phyloP scores from a whole-genome alignment of 139 green algal genomes.

The Trebouxia sp. region DNA sequence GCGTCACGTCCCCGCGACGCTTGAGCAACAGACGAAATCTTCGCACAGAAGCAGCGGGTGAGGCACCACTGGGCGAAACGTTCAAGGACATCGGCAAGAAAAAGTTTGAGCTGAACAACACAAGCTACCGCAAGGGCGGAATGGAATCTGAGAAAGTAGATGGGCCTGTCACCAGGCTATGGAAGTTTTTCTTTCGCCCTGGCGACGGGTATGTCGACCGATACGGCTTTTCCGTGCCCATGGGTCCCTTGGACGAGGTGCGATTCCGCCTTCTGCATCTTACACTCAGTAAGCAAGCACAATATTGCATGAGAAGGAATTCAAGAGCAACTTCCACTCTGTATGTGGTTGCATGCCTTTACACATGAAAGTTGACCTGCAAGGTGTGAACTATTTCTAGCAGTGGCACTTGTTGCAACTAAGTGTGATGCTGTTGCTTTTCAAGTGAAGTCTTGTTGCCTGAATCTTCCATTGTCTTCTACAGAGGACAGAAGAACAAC shows the following conservation, averaged over 20 bases:
- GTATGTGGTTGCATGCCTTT: not conserved
- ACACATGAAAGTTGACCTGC: no score
- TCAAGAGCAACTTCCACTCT: not conserved
- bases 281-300: not conserved
- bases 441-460: not conserved
- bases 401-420: no score
- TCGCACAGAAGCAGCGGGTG: no score
- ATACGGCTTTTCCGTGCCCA: constrained; percentile 39
- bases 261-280: not conserved
- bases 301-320: no score
- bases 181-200: constrained; percentile 50
- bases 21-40: no score
- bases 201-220: constrained; percentile 38
- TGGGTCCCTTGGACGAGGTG: constrained; percentile 27
- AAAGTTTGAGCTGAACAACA: not conserved
- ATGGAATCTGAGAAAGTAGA: constrained; percentile 16
- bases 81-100: constrained; percentile 8
- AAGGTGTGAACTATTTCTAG: no score
- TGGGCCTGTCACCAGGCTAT: constrained; percentile 5
- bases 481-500: constrained; percentile 40
- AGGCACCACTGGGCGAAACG: no score
- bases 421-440: not conserved
- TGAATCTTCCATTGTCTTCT: not conserved
- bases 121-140: not conserved
- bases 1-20: no score